Evolutionary conservation across 2,329 filamentous ascomycete genomes (phyloP).

Genomic region (Cadophora luteo-olivacea): DNA sequence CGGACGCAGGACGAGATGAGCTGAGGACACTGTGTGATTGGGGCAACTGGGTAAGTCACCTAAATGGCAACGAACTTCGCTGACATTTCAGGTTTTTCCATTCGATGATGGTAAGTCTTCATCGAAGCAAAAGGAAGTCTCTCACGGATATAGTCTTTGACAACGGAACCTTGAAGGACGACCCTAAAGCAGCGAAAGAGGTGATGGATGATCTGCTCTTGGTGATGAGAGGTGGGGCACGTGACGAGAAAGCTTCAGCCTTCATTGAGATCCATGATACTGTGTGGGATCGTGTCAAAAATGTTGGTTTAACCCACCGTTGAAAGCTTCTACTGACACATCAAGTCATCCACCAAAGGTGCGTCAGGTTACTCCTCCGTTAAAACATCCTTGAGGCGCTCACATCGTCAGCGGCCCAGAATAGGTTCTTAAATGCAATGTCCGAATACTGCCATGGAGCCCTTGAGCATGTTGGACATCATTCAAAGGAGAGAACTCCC

Average conservation of each 20-base stretch:
- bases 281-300: conserved; percentile 18
- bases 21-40: conserved; percentile 24
- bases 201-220: conserved; percentile 8
- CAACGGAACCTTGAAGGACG: conserved; percentile 18
- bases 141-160: conserved; percentile 20
- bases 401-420: conserved; percentile 10
- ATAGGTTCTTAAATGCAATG: conserved; percentile 19
- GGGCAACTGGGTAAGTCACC: conserved; percentile 26
- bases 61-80: neutral
- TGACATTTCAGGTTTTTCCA: conserved; percentile 18
- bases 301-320: neutral
- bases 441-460: conserved; percentile 16
- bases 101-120: conserved; percentile 21
- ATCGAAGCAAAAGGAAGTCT: neutral
- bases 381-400: too few species aligned
- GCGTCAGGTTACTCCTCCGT: too few species aligned
- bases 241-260: neutral
- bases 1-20: conserved; percentile 21
- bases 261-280: conserved; percentile 23
- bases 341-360: conserved; percentile 6
- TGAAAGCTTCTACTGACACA: neutral
- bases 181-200: neutral
- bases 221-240: neutral
- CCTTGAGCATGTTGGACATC: conserved; percentile 17
- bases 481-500: conserved; percentile 1